Base-by-base conservation (phyloP, 2,329 filamentous ascomycete species). In the Diaporthe capsici region DNA sequence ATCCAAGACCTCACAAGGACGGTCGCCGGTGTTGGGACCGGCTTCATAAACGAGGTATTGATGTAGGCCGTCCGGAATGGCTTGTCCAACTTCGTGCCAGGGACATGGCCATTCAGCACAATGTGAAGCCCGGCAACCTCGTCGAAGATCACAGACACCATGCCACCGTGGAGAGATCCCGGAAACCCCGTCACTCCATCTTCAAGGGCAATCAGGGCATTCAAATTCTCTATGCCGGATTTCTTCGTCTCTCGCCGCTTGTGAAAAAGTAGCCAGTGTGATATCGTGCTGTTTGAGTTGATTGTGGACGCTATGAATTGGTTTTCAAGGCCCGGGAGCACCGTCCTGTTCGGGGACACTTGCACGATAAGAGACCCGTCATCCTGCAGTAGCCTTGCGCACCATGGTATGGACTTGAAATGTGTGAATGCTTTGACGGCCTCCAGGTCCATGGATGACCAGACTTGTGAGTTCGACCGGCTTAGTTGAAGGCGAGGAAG, bases 1-100 rank as follows among this genome's bases (percentile, higher is more conserved):
- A 57, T 57, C 53, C 53, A 34, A 57, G 53, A 57, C 17, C 53
- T 57, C n/a, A 57, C 53, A 34, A 57, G 53, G 13, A 57, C 53
- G 2, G 22, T 34, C 53, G 53, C 53, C 28, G 53, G 53, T 20
- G 53, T 57, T 28, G 53, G 53, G 4, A 57, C 53, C 8, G 53
- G 53, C 31, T 17, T 57, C n/a, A 34, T 20, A 7, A 31, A 57
- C 13, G 53, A 57, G 6, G 53, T 57, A 13, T 57, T 57, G 53
- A 57, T 17, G 28, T 57, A 57, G 15, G 53, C 53, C 28, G 53
- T 57, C 53, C 53, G 25, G 28, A 57, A 57, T 57, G 53, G 20
- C 28, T 57, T 57, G 28, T 57, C 53, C 28, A 57, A 13, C n/a
- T 57, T 28, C 28, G 15, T 57, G 25, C 53, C 53, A 5, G 53